phyloP scores from a whole-genome alignment of 164 flowering plant genomes.

The Piper longum region DNA sequence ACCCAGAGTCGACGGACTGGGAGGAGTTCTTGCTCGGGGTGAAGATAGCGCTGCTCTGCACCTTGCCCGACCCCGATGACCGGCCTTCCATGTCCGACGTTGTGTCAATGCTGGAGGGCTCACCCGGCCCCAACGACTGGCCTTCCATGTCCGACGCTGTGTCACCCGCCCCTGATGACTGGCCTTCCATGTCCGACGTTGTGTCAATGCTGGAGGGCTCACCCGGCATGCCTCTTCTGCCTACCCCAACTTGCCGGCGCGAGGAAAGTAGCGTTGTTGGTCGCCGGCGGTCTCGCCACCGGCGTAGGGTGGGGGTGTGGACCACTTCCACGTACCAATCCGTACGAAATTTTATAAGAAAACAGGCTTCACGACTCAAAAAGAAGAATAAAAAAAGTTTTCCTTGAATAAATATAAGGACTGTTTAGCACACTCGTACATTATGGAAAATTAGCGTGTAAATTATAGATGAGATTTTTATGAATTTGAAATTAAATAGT shows the following conservation, averaged over 20 bases:
- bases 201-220: conserved; percentile 99
- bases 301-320: too few species aligned
- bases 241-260: conserved; percentile 30
- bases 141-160: conserved; percentile 83
- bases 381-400: too few species aligned
- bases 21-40: conserved; percentile 89
- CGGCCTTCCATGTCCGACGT: conserved; percentile 81
- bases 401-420: too few species aligned
- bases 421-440: too few species aligned
- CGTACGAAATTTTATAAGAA: too few species aligned
- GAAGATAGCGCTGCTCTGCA: conserved; percentile 82
- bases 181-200: conserved; percentile 78
- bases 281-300: neutral
- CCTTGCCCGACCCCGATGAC: conserved; percentile 74
- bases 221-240: conserved; percentile 28
- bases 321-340: too few species aligned
- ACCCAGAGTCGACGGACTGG: conserved; percentile 97
- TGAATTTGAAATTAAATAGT: too few species aligned
- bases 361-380: too few species aligned
- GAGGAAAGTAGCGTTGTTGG: neutral
- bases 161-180: conserved; percentile 78
- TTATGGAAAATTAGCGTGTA: too few species aligned
- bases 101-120: conserved; percentile 98
- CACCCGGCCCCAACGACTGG: conserved; percentile 74
- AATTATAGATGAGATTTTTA: too few species aligned